phyloP scores from a whole-genome alignment of 495 filamentous ascomycete species.

The Lichenothelia convexa region DNA sequence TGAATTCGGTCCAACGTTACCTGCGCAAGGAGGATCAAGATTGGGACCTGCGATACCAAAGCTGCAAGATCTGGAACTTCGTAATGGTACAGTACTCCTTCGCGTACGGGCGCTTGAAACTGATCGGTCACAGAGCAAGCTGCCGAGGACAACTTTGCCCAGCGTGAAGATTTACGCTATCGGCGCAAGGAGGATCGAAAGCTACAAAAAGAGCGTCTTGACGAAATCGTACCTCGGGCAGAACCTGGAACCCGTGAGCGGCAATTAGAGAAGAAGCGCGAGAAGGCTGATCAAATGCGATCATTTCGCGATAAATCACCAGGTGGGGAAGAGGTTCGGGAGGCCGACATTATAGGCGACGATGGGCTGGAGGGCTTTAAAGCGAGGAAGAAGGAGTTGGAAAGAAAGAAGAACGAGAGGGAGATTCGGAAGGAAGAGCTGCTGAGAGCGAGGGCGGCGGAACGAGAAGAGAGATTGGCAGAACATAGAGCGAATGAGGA shows the following conservation, averaged over 20 bases:
- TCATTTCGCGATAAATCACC: conserved; percentile 40
- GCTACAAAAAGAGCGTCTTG: conserved; percentile 41
- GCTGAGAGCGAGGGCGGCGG: conserved; percentile 35
- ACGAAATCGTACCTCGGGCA: conserved; percentile 69
- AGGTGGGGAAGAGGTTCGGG: conserved; percentile 37
- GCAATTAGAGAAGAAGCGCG: conserved; percentile 63
- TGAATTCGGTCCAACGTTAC: conserved; percentile 52
- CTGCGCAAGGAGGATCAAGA: conserved; percentile 21
- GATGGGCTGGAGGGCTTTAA: conserved; percentile 39
- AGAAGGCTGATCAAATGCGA: conserved; percentile 33
- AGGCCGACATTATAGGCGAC: conserved; percentile 43
- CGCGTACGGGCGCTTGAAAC: not conserved
- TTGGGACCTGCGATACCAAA: conserved; percentile 60
- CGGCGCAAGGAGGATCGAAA: conserved; percentile 44
- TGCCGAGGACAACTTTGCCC: conserved; percentile 33
- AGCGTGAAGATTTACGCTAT: conserved; percentile 35
- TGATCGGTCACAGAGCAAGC: conserved; percentile 25
- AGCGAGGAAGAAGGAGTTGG: conserved; percentile 30
- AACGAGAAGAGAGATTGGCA: conserved; percentile 43
- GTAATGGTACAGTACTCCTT: conserved; percentile 31
- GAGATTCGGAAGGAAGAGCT: conserved; percentile 49
- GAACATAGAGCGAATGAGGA: conserved; percentile 42
- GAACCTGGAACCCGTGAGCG: conserved; percentile 74
- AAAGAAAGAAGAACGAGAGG: conserved; percentile 45
- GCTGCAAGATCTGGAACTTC: conserved; percentile 52